Base-by-base conservation (phyloP, 2,329 filamentous ascomycete genomes). In the Didymella glomerata region DNA sequence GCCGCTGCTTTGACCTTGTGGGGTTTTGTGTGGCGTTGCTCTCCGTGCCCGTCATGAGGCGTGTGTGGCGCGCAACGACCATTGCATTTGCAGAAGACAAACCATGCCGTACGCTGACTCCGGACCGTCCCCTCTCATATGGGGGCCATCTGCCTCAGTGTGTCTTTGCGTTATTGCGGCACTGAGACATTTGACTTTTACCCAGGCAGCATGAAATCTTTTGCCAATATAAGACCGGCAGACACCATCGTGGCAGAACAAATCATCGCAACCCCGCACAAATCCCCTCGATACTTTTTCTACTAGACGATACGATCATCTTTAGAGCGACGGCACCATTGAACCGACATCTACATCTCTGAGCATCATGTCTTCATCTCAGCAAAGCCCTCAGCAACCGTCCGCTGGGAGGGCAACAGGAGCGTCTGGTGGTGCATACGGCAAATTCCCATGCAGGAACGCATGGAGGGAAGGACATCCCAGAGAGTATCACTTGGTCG, bases 331-430 rank as follows among this genome's bases (percentile, higher is more conserved):
- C 48, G 42, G 36, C 48, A 40, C 18, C 30, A 25, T 36, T 40
- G 28, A 24, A 48, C 51, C 50, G 18, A 54, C 50, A 54, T 41
- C 49, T 45, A 34, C 47, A 44, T 40, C 48, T 30, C 42, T 36
- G 16, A 55, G 10, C 38, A 61, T 18, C 34, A 70, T 70, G 68
- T 63, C 66, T 54, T 61, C 64, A 3, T 59, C 62, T 11, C 53
- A 61, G 40, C 51, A 64, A 38, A 57, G 52, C 41, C 28, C 54
- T 22, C 65, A 66, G 42, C 56, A 63, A 24, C 60, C 65, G 46
- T 63, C 65, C 20, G 68, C 65, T 28, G 60, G 64, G 46, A 56
- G 66, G 40, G 57, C 63, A 44, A 70, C 68, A n/a, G 68, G 68
- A 40, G 68, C 68, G 48, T 65, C 60, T 40, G 68, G 68, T 28